Base-by-base conservation (phyloP, 805 yeast species). In the Candida boleticola region DNA sequence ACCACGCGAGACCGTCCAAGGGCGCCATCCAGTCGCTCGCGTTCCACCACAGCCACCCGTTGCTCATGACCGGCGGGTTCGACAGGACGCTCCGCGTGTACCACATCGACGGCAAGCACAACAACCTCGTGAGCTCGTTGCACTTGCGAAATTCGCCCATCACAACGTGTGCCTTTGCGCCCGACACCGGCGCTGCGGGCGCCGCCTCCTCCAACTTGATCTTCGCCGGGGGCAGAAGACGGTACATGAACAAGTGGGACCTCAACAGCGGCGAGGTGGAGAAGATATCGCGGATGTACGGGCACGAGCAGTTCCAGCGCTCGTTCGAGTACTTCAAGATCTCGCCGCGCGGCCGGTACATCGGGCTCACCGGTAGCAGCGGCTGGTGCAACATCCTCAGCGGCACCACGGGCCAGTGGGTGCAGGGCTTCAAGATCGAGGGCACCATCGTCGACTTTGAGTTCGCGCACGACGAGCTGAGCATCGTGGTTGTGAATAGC, bases 171-270 rank as follows among this genome's bases (percentile, higher is more conserved):
- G 64, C 69, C 47, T 89, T 88, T 62, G 77, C 79, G 43, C 60
- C 62, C 14, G 44, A 43, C 14, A 44, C 48, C 6, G 11, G 11
- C 7, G 11, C 10, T 11, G 11, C 10, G 7, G 27, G 27, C 27
- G 43, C 41, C 22, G 55, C 52, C 30, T 42, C 68, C 64, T 40
- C 79, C 48, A 74, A 70, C 55, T 68, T 73, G 51, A 80, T 92
- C 7, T 83, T 79, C 57, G 86, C 95, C 2, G 96, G 85, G 47
- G 99, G 98, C 45, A 80, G 97, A 66, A 80, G 99, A 68, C 76
- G 87, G 44, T 90, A 83, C 59, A 83, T 93, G 88, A 88, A 85
- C 65, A 82, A 89, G 37, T 90, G 98, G 96, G 90, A 89, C 61
- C 71, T 93, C 39, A 59, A 61, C 40, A 67, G 76, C 1, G 89